Base-by-base conservation (phyloP, 2,329 filamentous ascomycete species). In the Periconia digitata region DNA sequence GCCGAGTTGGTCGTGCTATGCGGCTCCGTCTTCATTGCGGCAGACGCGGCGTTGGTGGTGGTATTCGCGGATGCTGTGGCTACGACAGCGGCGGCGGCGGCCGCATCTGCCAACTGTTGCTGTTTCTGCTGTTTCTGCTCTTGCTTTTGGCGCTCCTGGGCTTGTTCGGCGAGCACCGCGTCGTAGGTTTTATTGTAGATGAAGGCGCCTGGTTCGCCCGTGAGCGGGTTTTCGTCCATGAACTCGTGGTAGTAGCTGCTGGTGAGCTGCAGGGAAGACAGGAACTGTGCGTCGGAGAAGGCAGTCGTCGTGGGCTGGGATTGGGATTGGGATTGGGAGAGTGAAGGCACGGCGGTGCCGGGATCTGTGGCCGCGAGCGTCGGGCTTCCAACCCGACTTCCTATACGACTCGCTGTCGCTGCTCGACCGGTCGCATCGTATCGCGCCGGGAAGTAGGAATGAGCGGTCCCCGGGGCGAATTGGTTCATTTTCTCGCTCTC, bases 181-280 rank as follows among this genome's bases (percentile, higher is more conserved):
- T 70, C 66, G 21, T 66, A 68, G 1, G 76, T 75, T 27, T 71
- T 70, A 4, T 76, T 75, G 54, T 85, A 76, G 45, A 82, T 79
- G 56, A 86, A 85, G 4, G 77, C 78, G 23, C 84, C 84, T 0
- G 84, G 84, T 61, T 86, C 84, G 40, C 84, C 84, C 7, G 79
- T 72, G 13, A 86, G 69, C 0, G 84, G 82, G 50, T 80, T 84
- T 58, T 85, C 83, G 62, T 86, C 84, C 73, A 82, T 82, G 68
- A 77, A 86, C 53, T 86, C 83, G 54, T 83, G 77, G 13, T 77
- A 80, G 59, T 81, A 84, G 7, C 71, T 70, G 12, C 79, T 70
- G 20, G 78, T 76, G 27, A 85, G 72, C 29, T 64, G 69, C 44
- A 83, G 74, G 8, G 80, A 79, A 17, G 79, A 73, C 40, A 67